A percentile compares a stretch with the other conserved stretches of the same genome.
Evolutionary conservation across 169 alveolate species (phyloP).

Genomic region (Plasmodium billcollinsi): DNA sequence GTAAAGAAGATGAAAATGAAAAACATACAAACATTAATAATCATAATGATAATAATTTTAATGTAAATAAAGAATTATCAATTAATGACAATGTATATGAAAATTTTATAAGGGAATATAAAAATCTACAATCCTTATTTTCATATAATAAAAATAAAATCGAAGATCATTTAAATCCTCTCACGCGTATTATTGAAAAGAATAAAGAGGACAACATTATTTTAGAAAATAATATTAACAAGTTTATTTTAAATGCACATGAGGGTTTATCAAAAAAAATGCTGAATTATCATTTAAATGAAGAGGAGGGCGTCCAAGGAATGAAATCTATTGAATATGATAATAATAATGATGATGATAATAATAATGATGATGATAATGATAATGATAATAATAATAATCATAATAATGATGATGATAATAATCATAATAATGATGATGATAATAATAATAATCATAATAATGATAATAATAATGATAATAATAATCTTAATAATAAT

Average conservation of each 20-base stretch:
- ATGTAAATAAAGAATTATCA: conserved; percentile 6
- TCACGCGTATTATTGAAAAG: background rate
- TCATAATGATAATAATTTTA: background rate
- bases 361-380: too few species aligned
- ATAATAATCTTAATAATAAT: too few species aligned
- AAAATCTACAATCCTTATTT: conserved; percentile 55
- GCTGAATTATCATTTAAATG: background rate
- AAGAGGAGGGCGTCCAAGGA: background rate
- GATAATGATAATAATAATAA: too few species aligned
- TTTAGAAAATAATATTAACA: background rate
- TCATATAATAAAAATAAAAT: conserved; percentile 33
- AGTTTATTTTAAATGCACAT: background rate
- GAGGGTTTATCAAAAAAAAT: background rate
- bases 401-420: too few species aligned
- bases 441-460: too few species aligned
- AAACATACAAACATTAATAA: background rate
- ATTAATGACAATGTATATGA: conserved; percentile 65
- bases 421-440: too few species aligned
- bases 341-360: too few species aligned
- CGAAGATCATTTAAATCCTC: conserved; percentile 1
- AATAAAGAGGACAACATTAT: background rate
- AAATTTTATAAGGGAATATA: conserved; percentile 61
- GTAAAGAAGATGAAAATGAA: background rate
- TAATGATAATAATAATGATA: too few species aligned
- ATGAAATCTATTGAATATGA: too few species aligned